phyloP scores from a whole-genome alignment of 768 basidiomycete genomes.

The Tulasnella sp. region DNA sequence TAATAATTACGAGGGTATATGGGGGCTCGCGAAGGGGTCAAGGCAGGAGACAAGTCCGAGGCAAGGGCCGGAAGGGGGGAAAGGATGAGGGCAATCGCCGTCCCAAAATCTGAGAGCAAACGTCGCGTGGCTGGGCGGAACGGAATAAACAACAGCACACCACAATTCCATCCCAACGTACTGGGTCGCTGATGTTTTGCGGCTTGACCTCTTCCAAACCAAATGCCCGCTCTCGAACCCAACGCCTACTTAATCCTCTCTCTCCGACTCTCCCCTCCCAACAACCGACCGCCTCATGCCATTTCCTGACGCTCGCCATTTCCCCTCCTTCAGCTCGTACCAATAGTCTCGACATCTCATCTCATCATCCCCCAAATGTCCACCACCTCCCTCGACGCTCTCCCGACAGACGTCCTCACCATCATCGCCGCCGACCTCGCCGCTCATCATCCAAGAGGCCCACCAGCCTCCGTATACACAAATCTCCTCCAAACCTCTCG shows the following conservation, averaged over 20 bases:
- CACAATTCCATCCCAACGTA: not conserved
- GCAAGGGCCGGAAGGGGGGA: not conserved
- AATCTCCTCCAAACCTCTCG: not conserved
- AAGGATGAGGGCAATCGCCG: not conserved
- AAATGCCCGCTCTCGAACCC: not conserved
- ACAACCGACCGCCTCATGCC: not conserved
- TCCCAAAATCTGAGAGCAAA: not conserved
- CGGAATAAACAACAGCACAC: not conserved
- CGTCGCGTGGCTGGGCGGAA: not conserved
- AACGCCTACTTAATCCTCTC: conserved; percentile 2
- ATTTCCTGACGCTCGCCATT: not conserved
- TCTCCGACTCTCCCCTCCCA: not conserved
- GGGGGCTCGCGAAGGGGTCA: not conserved
- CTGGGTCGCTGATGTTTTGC: not conserved
- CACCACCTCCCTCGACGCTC: conserved; percentile 32
- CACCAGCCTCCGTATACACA: conserved; percentile 45
- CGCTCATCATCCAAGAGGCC: conserved; percentile 44
- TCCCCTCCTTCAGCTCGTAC: not conserved
- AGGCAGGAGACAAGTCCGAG: not conserved
- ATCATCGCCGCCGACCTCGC: conserved; percentile 52
- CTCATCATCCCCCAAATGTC: not conserved
- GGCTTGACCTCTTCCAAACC: not conserved
- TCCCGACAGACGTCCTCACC: conserved; percentile 51
- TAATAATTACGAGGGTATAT: not conserved
- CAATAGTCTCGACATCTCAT: not conserved